Evolutionary conservation across 106 monocot species (phyloP).

Genomic region (Dendrobium chrysotoxum): DNA sequence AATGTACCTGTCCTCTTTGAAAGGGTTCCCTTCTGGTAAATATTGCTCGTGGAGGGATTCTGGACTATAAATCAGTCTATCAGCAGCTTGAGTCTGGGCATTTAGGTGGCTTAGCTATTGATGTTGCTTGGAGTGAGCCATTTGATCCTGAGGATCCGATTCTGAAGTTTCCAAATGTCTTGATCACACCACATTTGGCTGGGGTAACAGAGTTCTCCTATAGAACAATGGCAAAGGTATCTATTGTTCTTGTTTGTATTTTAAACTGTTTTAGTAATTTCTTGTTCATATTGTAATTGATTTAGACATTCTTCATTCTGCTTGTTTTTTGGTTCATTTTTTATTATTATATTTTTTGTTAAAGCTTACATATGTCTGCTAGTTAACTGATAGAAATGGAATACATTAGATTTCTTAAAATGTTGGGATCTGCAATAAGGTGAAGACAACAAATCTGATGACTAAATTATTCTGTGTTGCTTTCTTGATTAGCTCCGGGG

Average conservation of each 20-base stretch:
- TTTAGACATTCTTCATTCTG: neutral
- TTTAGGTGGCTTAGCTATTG: slow-evolving; percentile 81
- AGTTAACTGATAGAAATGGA: neutral
- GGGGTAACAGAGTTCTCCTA: slow-evolving; percentile 84
- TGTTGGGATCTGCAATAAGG: neutral
- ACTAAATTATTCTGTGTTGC: too few species aligned
- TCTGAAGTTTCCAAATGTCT: slow-evolving; percentile 77
- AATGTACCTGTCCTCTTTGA: slow-evolving; percentile 4
- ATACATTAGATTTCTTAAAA: neutral
- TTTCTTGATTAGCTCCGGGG: too few species aligned
- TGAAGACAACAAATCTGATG: too few species aligned
- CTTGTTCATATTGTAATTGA: neutral
- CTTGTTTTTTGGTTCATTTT: neutral
- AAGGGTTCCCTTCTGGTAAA: slow-evolving; percentile 83
- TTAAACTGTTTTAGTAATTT: neutral
- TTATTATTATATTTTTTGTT: neutral
- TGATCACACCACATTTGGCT: slow-evolving; percentile 89
- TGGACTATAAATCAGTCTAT: slow-evolving; percentile 68
- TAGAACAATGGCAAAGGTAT: slow-evolving; percentile 90
- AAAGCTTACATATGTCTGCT: neutral
- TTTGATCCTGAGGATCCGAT: slow-evolving; percentile 88
- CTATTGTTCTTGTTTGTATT: neutral
- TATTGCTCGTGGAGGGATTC: slow-evolving; percentile 72
- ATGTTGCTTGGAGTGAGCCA: slow-evolving; percentile 94
- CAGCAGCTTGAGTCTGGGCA: slow-evolving; percentile 67